A percentile compares a stretch with the other conserved stretches of the same genome.
Evolutionary conservation across 306 rosid species (phyloP).

Genomic region (Cicer pinnatifidum): DNA sequence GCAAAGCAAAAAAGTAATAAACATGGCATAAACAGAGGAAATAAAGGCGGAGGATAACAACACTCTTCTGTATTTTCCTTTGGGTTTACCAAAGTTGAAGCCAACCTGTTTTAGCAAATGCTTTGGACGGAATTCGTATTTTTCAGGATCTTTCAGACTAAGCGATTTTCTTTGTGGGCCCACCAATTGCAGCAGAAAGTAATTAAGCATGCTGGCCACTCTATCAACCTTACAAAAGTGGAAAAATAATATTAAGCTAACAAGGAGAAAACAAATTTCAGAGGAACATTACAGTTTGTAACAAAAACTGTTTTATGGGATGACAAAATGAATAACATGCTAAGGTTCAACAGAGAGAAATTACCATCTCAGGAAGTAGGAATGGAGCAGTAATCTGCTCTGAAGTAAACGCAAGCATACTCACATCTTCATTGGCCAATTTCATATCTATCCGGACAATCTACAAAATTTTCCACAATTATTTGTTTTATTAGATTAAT

Average conservation of each 20-base stretch:
- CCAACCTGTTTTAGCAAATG: constrained; percentile 92
- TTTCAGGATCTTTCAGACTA: constrained; percentile 93
- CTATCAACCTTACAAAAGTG: constrained; percentile 77
- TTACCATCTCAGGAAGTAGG: constrained; percentile 98
- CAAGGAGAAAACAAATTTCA: constrained; percentile 26
- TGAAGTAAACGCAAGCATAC: constrained; percentile 88
- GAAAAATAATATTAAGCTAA: constrained; percentile 6
- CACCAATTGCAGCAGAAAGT: constrained; percentile 90
- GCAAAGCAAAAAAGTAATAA: background rate
- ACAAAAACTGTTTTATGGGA: constrained; percentile 15
- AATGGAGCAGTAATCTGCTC: constrained; percentile 96
- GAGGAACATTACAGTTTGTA: constrained; percentile 17
- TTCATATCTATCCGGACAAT: constrained; percentile 96
- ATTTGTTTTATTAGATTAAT: constrained; percentile 43
- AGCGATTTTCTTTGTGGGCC: constrained; percentile 98
- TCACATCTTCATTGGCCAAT: constrained; percentile 96
- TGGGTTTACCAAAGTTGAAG: background rate
- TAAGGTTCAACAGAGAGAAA: constrained; percentile 24
- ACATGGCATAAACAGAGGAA: background rate
- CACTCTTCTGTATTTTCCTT: background rate
- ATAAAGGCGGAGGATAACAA: background rate
- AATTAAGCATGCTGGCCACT: constrained; percentile 99
- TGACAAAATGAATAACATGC: constrained; percentile 26
- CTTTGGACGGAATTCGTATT: constrained; percentile 95
- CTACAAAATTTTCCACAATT: constrained; percentile 52